Conservation (phyloP, 345 rosid species). For the Gossypium ekmanianum region DNA sequence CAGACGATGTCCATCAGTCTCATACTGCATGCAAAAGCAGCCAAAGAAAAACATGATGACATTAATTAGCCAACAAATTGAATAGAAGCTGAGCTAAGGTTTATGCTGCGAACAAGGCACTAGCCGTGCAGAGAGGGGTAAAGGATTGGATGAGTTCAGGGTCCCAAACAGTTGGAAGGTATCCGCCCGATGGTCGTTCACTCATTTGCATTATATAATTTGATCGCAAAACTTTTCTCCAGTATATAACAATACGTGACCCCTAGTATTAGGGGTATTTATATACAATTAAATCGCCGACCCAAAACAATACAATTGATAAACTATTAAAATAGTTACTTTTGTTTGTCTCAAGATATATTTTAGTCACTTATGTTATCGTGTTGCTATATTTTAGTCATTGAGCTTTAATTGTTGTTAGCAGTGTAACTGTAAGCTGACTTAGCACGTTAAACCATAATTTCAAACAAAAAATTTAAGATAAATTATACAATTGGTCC, state of each 20-base stretch:
- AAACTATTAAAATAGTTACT: too few species aligned
- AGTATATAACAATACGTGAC: background rate
- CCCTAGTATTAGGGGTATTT: background rate
- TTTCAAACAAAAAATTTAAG: too few species aligned
- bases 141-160: background rate
- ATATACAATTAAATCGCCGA: background rate
- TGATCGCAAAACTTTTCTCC: background rate
- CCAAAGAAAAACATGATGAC: too few species aligned
- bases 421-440: too few species aligned
- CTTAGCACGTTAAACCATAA: too few species aligned
- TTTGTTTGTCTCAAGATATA: too few species aligned
- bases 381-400: too few species aligned
- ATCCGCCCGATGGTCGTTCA: background rate
- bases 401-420: too few species aligned
- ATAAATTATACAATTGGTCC: too few species aligned
- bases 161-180: conserved; percentile 8
- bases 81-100: background rate
- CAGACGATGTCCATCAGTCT: background rate
- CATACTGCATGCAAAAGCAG: background rate
- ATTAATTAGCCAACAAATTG: background rate
- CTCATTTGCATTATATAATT: background rate
- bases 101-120: background rate
- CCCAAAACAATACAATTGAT: too few species aligned
- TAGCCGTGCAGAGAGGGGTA: background rate
- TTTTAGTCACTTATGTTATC: too few species aligned